Percentiles rank a stretch among this genome's conserved stretches.
These are phyloP conservation scores for Halocafeteria seosinensis DNA, from an alignment of 108 stramenopile genomes.

Conservation along the genomic window DNA sequence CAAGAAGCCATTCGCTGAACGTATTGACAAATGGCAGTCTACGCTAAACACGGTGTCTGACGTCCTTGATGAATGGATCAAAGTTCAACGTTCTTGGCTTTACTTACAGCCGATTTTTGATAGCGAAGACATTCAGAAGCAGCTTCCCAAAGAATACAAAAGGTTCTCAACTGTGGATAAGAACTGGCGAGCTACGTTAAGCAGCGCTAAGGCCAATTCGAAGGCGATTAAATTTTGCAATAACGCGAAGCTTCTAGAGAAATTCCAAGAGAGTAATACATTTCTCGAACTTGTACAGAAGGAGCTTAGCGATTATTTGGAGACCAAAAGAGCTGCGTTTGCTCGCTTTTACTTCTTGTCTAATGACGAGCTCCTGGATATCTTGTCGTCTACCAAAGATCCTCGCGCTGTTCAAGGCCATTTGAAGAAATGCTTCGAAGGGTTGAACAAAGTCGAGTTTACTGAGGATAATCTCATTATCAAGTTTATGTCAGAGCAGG, in stretches of 20 bases:
- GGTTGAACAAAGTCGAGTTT: conserved; percentile 23
- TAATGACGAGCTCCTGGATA: conserved; percentile 49
- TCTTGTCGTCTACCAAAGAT: conserved; percentile 44
- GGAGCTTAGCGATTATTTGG: conserved; percentile 43
- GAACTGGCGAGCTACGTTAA: conserved; percentile 40
- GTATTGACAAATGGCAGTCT: conserved; percentile 30
- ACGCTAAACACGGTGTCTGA: conserved; percentile 21
- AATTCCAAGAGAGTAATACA: conserved; percentile 26
- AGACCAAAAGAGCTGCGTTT: conserved; percentile 46
- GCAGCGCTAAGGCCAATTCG: conserved; percentile 28
- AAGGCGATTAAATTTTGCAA: conserved; percentile 40
- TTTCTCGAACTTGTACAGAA: conserved; percentile 49
- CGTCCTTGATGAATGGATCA: conserved; percentile 32
- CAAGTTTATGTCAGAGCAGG: conserved; percentile 36
- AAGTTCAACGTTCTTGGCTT: conserved; percentile 49
- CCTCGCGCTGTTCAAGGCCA: conserved; percentile 43
- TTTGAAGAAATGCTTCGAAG: conserved; percentile 53
- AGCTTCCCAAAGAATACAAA: conserved; percentile 40
- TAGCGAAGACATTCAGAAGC: conserved; percentile 50
- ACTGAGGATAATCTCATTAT: conserved; percentile 25
- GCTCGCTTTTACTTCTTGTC: conserved; percentile 49
- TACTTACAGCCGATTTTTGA: conserved; percentile 55
- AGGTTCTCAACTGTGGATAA: conserved; percentile 52
- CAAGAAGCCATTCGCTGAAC: conserved; percentile 44
- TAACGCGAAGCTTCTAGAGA: conserved; percentile 37